phyloP scores from a whole-genome alignment of 805 yeast species.

The Pichia pseudocactophila region DNA sequence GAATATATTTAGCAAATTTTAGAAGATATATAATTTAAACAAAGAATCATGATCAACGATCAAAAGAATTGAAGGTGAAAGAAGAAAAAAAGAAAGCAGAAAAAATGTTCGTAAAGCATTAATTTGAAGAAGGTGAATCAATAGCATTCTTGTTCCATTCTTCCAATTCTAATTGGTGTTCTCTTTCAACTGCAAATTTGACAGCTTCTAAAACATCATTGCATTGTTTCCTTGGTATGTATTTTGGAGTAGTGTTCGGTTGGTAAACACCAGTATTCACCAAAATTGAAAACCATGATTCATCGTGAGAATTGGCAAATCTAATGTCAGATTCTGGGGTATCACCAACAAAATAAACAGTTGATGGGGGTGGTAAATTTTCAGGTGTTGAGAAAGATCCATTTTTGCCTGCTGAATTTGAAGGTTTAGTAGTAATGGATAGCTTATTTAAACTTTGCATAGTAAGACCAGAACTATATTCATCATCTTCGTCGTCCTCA shows the following conservation, averaged over 20 bases:
- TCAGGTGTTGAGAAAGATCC: constrained; percentile 3
- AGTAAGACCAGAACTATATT: constrained; percentile 36
- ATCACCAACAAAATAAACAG: constrained; percentile 84
- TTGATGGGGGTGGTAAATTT: constrained; percentile 73
- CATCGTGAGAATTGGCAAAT: constrained; percentile 80
- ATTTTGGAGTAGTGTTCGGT: constrained; percentile 70
- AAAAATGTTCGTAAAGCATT: neutral
- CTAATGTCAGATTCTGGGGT: constrained; percentile 85
- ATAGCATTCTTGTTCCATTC: constrained; percentile 54
- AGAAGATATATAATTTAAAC: too few relatives aligned
- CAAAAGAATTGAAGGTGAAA: too few relatives aligned
- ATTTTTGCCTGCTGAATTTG: neutral
- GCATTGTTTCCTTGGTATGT: constrained; percentile 66
- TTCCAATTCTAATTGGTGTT: constrained; percentile 58
- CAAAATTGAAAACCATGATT: constrained; percentile 75
- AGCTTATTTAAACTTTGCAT: constrained; percentile 36
- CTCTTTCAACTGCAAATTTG: constrained; percentile 73
- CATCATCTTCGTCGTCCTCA: constrained; percentile 26
- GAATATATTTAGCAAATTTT: too few relatives aligned
- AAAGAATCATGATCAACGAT: too few relatives aligned
- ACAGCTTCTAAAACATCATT: constrained; percentile 77
- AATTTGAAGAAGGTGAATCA: constrained; percentile 10
- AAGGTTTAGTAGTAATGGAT: constrained; percentile 19
- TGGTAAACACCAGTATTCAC: constrained; percentile 85
- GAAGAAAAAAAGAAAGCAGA: too few relatives aligned